These are phyloP conservation scores for Fusarium hostae DNA, from an alignment of 2,329 filamentous ascomycete species.

Conservation along the genomic window DNA sequence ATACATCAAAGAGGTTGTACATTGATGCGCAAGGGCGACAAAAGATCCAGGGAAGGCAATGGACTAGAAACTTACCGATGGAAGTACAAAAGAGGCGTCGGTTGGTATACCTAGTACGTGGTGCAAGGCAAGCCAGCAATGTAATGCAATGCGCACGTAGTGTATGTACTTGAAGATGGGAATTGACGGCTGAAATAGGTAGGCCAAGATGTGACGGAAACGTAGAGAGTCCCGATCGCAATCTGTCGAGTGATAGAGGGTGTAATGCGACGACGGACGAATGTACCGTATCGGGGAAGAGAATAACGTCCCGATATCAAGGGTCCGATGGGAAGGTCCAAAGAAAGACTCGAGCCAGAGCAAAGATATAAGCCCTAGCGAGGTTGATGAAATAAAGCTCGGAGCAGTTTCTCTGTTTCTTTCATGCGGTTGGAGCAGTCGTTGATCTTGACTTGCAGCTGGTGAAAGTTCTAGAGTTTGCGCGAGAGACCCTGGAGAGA, in stretches of 20 bases:
- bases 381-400: conserved; percentile 5
- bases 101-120: conserved; percentile 22
- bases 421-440: neutral
- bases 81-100: conserved; percentile 22
- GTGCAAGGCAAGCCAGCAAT: conserved; percentile 30
- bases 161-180: conserved; percentile 10
- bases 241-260: conserved; percentile 13
- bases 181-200: conserved; percentile 1
- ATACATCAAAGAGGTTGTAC: conserved; percentile 20
- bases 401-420: conserved; percentile 5
- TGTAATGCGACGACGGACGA: conserved; percentile 39
- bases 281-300: conserved; percentile 37
- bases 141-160: conserved; percentile 9
- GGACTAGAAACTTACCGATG: conserved; percentile 26
- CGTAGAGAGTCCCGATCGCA: conserved; percentile 29
- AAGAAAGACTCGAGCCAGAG: conserved; percentile 3
- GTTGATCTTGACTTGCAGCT: neutral
- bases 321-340: conserved; percentile 4
- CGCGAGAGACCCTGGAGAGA: conserved; percentile 4
- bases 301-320: conserved; percentile 26
- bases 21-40: conserved; percentile 13
- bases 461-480: conserved; percentile 5
- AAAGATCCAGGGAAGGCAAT: conserved; percentile 4
- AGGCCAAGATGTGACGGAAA: conserved; percentile 22
- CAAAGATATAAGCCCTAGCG: conserved; percentile 15